Evolutionary conservation across 176 grass and related monocot species (phyloP), one percentile per base, ranked within the genome.

Genomic region (Cenchrus fungigraminus): DNA sequence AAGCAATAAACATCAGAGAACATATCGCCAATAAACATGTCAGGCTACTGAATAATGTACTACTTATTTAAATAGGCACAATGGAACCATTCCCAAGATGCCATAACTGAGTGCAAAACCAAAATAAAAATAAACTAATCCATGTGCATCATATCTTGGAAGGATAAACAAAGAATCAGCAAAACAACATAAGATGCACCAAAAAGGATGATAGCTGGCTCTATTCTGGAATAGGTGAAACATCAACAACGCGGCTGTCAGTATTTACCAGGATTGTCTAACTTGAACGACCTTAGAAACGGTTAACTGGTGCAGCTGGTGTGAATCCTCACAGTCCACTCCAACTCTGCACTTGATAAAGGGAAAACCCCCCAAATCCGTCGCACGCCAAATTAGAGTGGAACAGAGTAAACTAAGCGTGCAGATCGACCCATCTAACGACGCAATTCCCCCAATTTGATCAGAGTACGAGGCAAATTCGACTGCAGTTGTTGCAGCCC

Each of bases 221-320:
- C 64, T 6, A 52, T 22, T 83, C 63, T 31, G 3, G 25, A 83
- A 20, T 42, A 17, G 44, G 34, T 60, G 62, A 76, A 71, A 52
- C 6, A 59, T 15, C 6, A 75, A 85, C 61, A 9, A 44, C 61
- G 70, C 37, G 49, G 28, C 8, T 37, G 79, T 70, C 19, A 32
- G 31, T 69, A 74, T 73, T 86, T 86, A 72, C 22, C 56, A 81
- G 29, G 65, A 32, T 71, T 64, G 17, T 80, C 57, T 14, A 87
- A 49, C 6, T 31, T 34, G 49, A 74, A 87, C 55, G 60, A 73
- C 44, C 83, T 46, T 5, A 62, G 79, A 85, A 61, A 65, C 83
- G 84, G 79, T 86, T 84, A 79, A 68, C 74, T 61, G 74, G 0
- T 53, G 79, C 44, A 83, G 84, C 53, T 68, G 79, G 84, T 83